A percentile compares a stretch with the other conserved stretches of the same genome.
Evolutionary conservation across 305 asterid genomes (phyloP).

Genomic region (Fraxinus dipetala): DNA sequence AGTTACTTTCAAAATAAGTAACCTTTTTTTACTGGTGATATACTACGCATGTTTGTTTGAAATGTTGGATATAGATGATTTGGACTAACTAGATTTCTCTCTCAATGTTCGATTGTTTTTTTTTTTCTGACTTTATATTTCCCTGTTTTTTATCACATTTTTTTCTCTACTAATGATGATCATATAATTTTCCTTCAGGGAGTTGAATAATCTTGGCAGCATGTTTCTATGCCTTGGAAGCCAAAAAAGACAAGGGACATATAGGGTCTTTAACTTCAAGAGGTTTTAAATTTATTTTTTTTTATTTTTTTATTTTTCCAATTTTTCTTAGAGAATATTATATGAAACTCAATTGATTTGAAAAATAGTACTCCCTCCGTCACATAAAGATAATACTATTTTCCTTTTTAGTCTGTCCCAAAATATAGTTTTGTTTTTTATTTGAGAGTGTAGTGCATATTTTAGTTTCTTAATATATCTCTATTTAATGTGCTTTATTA

Average conservation of each 20-base stretch:
- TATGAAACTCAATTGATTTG: background rate
- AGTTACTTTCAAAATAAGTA: too few relatives aligned
- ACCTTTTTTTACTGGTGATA: background rate
- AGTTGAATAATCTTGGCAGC: slow-evolving; percentile 83
- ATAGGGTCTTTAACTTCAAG: slow-evolving; percentile 61
- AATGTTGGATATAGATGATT: background rate
- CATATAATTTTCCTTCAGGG: slow-evolving; percentile 35
- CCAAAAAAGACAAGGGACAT: slow-evolving; percentile 65
- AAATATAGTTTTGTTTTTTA: too few relatives aligned
- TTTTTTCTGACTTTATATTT: background rate
- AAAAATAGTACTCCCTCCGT: background rate
- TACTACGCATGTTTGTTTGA: background rate
- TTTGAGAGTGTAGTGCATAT: too few relatives aligned
- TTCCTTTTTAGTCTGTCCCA: too few relatives aligned
- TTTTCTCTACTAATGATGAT: background rate
- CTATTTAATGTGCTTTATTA: too few relatives aligned
- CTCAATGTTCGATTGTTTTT: background rate
- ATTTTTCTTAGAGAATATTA: background rate
- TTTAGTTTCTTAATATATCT: too few relatives aligned
- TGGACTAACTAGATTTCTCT: background rate
- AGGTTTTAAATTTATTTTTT: slow-evolving; percentile 50
- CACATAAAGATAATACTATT: too few relatives aligned
- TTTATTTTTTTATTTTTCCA: background rate
- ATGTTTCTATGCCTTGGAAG: slow-evolving; percentile 96
- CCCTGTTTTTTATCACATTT: too few relatives aligned